Conservation (phyloP, 768 basidiomycete species). For the Baorangia bicolor region DNA sequence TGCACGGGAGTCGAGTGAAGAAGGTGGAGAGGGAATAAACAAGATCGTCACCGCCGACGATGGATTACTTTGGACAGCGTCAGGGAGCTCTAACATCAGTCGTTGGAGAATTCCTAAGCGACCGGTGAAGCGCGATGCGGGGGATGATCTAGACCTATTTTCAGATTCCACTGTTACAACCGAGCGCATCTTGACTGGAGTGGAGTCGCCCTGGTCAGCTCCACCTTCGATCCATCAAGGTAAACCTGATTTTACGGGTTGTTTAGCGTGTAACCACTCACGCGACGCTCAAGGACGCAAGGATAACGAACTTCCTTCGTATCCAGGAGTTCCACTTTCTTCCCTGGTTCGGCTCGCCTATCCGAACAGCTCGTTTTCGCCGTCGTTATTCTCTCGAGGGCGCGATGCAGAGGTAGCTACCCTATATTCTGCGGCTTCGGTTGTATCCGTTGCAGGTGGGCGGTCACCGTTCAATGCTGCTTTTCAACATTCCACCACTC, state of each 20-base stretch:
- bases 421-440: constrained; percentile 81
- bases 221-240: constrained; percentile 19
- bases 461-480: constrained; percentile 37
- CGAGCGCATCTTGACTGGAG: constrained; percentile 9
- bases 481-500: constrained; percentile 30
- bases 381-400: constrained; percentile 36
- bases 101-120: constrained; percentile 71
- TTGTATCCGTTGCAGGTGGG: constrained; percentile 63
- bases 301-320: constrained; percentile 31
- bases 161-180: constrained; percentile 14
- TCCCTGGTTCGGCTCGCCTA: constrained; percentile 68
- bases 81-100: constrained; percentile 75
- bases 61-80: constrained; percentile 85
- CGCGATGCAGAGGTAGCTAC: constrained; percentile 81
- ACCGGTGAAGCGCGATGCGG: constrained; percentile 28
- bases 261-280: constrained; percentile 8
- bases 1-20: constrained; percentile 60
- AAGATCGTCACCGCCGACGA: constrained; percentile 83
- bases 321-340: constrained; percentile 68
- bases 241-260: constrained; percentile 4
- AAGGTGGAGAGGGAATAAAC: constrained; percentile 66
- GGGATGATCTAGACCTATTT: constrained; percentile 10
- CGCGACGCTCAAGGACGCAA: constrained; percentile 14
- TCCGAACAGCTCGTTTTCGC: constrained; percentile 59
- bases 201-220: constrained; percentile 19